Evolutionary conservation across 805 yeast species (phyloP).

Genomic region (Starmerella ratchasimensis): DNA sequence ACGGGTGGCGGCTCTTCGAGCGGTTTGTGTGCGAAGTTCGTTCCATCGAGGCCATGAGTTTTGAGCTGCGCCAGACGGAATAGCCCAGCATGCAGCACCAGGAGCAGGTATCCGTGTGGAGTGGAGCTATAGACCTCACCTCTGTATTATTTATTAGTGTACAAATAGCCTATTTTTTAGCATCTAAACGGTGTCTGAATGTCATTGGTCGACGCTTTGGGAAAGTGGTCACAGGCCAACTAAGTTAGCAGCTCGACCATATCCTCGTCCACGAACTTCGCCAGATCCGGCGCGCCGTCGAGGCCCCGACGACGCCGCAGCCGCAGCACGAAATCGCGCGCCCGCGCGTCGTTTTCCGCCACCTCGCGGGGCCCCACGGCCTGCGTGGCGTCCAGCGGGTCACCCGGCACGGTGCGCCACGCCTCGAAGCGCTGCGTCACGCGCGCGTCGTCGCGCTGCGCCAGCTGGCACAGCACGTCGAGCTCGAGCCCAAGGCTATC

Average conservation of each 20-base stretch:
- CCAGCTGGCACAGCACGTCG: slow-evolving; percentile 48
- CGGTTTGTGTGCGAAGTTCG: too few species aligned
- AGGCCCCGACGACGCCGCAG: slow-evolving; percentile 82
- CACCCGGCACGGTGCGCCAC: slow-evolving; percentile 81
- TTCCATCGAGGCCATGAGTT: too few species aligned
- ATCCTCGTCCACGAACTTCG: slow-evolving; percentile 45
- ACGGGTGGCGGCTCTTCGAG: too few species aligned
- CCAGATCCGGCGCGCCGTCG: slow-evolving; percentile 53
- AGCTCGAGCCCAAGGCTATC: slow-evolving; percentile 85
- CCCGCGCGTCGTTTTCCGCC: slow-evolving; percentile 53
- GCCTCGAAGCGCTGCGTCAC: slow-evolving; percentile 46
- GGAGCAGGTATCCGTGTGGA: too few species aligned
- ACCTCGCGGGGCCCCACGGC: slow-evolving; percentile 59
- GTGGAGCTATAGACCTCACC: too few species aligned
- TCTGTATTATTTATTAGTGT: too few species aligned
- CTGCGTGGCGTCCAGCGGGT: slow-evolving; percentile 62
- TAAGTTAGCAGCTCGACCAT: not conserved
- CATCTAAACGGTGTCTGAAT: too few species aligned
- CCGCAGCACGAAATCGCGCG: slow-evolving; percentile 80
- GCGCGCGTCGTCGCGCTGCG: slow-evolving; percentile 67
- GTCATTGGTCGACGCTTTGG: too few species aligned
- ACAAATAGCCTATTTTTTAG: too few species aligned
- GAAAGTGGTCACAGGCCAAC: too few species aligned
- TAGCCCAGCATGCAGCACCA: too few species aligned
- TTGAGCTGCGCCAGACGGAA: too few species aligned